Conservation (phyloP, 2,329 filamentous ascomycete species). For the Alternaria viburni region DNA sequence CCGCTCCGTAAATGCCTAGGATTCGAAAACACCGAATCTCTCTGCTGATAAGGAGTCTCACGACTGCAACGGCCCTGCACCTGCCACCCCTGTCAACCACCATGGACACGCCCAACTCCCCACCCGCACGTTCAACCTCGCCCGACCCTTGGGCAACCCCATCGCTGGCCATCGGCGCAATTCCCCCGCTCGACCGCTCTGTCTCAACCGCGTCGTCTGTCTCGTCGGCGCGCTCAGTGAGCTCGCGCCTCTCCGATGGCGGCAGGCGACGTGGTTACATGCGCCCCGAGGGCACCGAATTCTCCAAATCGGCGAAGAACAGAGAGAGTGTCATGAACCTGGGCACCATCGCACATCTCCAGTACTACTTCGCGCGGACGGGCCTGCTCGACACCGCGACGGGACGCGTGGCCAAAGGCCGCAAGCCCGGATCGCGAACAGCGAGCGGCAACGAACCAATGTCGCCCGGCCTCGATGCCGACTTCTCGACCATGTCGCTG, state of each 20-base stretch:
- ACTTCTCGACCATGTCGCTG: slow-evolving; percentile 35
- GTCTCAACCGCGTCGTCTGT: slow-evolving; percentile 64
- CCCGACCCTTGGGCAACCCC: slow-evolving; percentile 70
- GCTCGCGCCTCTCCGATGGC: slow-evolving; percentile 57
- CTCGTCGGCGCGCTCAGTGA: slow-evolving; percentile 66
- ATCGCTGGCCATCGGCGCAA: slow-evolving; percentile 66
- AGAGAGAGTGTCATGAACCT: slow-evolving; percentile 95
- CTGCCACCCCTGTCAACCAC: slow-evolving; percentile 21
- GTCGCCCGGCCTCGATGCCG: slow-evolving; percentile 35
- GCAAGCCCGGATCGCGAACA: slow-evolving; percentile 52
- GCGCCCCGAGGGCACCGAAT: slow-evolving; percentile 84
- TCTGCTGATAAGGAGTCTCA: slow-evolving; percentile 18
- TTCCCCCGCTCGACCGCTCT: slow-evolving; percentile 66
- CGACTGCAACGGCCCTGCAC: slow-evolving; percentile 16
- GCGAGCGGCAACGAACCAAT: slow-evolving; percentile 40
- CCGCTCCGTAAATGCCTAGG: slow-evolving; percentile 16
- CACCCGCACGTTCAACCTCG: slow-evolving; percentile 55
- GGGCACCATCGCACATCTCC: slow-evolving; percentile 94
- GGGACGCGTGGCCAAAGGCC: slow-evolving; percentile 78
- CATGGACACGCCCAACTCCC: slow-evolving; percentile 50
- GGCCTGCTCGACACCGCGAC: slow-evolving; percentile 93
- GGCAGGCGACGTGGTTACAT: slow-evolving; percentile 79
- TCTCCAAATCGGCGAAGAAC: slow-evolving; percentile 86
- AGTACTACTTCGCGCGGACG: slow-evolving; percentile 97
- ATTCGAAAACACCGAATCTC: slow-evolving; percentile 21